Base-by-base conservation (phyloP, 331 rosid species). In the Erythrophleum ivorense region DNA sequence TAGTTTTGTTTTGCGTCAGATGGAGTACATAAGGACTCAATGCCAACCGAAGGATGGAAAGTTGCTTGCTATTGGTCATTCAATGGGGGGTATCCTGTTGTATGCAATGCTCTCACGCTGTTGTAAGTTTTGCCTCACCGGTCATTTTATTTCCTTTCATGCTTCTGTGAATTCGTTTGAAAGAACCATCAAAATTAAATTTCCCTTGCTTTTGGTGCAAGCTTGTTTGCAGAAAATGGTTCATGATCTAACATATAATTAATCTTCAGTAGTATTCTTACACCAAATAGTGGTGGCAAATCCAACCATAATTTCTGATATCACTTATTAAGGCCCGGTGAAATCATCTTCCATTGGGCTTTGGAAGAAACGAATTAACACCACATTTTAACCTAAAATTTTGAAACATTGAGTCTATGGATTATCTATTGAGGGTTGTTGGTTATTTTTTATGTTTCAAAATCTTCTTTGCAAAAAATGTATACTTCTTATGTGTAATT, bases 51-150 rank as follows among this genome's bases (percentile, higher is more conserved):
- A 71, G 67, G 97, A 93, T 84, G 97, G 97, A 21, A 93, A 89
- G 84, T 83, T 95, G 82, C 89, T 88, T 16, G 97, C 97, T 4
- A 83, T 95, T 74, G 99, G 98, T 81, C 99, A 93, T 88, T 95
- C 99, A 29, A 93, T 95, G 99, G 99, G 99, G 9, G 97, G 99
- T 74, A 95, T 93, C 77, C 87, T 95, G 90, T 88, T 95, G 60
- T 95, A 95, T 84, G 94, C 97, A 24, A 88, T 60, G 88, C 91
- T 95, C 84, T 89, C 98, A 15, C 86, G 85, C 13, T 81, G 82
- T 82, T 45, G 97, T 93, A 87, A 89, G 98, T 90, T 81, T 54
- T 58, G 74, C 80, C 38, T 34, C 57, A 81, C 49, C 84, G 19
- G 41, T 77, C 18, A 49, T 80, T 81, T 48, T 40, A 16, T 64